Conservation (phyloP, 2,329 filamentous ascomycete genomes). For the Pestalotiopsis fici region DNA sequence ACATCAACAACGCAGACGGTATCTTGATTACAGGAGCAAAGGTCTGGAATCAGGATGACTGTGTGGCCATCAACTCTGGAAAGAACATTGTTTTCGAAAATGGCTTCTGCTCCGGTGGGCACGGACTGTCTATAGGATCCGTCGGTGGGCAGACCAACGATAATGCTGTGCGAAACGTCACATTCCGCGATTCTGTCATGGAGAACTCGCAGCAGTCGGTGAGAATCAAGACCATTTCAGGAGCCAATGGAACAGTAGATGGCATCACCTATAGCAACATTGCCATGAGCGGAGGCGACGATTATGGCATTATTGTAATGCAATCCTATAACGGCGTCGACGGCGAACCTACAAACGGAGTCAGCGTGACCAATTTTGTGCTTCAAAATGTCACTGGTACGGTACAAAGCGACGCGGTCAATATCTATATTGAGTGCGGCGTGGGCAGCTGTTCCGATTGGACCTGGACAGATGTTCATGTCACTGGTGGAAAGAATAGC, state of each 20-base stretch:
- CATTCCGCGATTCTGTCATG: conserved; percentile 7
- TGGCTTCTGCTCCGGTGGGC: not conserved
- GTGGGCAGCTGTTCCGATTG: conserved; percentile 7
- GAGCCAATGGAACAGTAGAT: conserved; percentile 7
- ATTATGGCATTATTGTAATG: conserved; percentile 7
- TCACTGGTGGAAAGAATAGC: conserved; percentile 8
- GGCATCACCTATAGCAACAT: conserved; percentile 9
- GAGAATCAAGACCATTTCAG: conserved; percentile 9
- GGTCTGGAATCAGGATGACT: conserved; percentile 9
- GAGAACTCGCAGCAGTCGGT: conserved; percentile 10
- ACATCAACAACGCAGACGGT: conserved; percentile 7
- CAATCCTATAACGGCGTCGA: conserved; percentile 8
- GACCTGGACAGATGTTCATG: conserved; percentile 9
- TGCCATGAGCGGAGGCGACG: conserved; percentile 1
- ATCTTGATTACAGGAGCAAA: not conserved
- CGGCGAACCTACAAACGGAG: conserved; percentile 9
- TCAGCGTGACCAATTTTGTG: conserved; percentile 5
- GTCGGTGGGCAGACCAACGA: conserved; percentile 1
- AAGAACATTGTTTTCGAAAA: conserved; percentile 5
- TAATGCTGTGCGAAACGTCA: conserved; percentile 7
- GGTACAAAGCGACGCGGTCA: not conserved
- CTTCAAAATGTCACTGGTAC: conserved; percentile 8
- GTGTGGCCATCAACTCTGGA: conserved; percentile 7
- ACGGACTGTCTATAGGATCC: conserved; percentile 1
- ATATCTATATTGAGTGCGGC: conserved; percentile 9